Base-by-base conservation (phyloP, 2,329 filamentous ascomycete genomes). In the Orbilia oligospora region DNA sequence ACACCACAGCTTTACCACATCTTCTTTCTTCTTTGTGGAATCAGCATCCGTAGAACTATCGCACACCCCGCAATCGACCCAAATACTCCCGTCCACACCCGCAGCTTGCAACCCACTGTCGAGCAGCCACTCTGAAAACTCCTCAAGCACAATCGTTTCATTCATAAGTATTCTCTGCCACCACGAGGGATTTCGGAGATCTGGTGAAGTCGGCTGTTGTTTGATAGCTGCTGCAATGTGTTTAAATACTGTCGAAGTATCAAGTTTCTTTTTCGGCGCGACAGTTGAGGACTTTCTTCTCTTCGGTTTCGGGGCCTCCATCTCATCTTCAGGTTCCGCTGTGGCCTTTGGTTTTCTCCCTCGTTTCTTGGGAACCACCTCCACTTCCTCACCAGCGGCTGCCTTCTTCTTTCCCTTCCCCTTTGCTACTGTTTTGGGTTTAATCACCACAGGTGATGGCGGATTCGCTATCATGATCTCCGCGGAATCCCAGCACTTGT, bases 1-100 rank as follows among this genome's bases (percentile, higher is more conserved):
- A 83, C 86, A 87, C 61, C 84, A 84, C 63, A 83, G 83, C 20
- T 85, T 86, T 80, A 84, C 85, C 71, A 83, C 84, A 10, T 85
- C 85, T 78, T 87, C 80, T 79, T 83, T 83, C 12, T 83, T 84
- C 68, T 86, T 20, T 75, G 81, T 86, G 84, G 20, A 87, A 81
- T 2, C 83, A 1, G 10, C 84, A 49, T 84, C 84, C 27, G 6
- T 22, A 10, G n/a, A 9, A 12, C 18, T 44, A 30, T 70, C 72
- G 44, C 22, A 48, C 16, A 71, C 61, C 5, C 73, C 73, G 24
- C 73, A 77, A 5, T 67, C 61, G 3, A 18, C 24, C 73, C 73
- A 77, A 22, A 71, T 20, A 20, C 22, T 48, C 24, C 48, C 63
- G 36, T 48, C 46, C 18, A 71, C 18, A 3, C 67, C 73, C 0